Base-by-base conservation (phyloP, 768 basidiomycete species). In the Sporobolomyces roseus region DNA sequence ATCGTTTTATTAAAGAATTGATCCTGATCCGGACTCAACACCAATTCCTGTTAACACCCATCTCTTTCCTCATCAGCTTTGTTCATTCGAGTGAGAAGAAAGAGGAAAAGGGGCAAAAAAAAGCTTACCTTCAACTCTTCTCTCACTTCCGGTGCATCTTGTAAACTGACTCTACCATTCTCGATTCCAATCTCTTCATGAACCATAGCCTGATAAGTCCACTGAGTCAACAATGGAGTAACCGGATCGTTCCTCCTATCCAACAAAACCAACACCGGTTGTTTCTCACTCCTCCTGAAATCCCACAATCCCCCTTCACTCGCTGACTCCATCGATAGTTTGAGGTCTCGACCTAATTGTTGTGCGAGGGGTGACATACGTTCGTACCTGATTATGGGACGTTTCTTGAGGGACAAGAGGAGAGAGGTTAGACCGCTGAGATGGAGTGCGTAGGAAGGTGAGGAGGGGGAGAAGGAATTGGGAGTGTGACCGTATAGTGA, bases 171-270 rank as follows among this genome's bases (percentile, higher is more conserved):
- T 65, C 96, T 84, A 25, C 94, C 94, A 76, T 97, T 98, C 69
- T 89, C 87, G 52, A 99, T 96, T 3, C 90, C 88, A 10, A 98
- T 80, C 19, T 96, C 82, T 77, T 98, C 96, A 75, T 99, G 96
- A 0, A 98, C 96, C 93, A 98, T 97, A 2, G 94, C 96, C 78
- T 98, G 94, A 80, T 98, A 98, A 30, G 96, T 98, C 96, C 96
- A 98, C 79, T 97, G 96, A 3, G 91, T 91, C 35, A 98, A 83
- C 43, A 98, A 80, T 6, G 96, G 96, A 0, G 96, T 98, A 8
- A 98, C 91, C 3, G 96, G 96, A 76, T 99, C 96, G 79, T 96
- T 97, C 71, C 94, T 83, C 70, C 96, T 85, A 80, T 99, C 96
- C 63, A 99, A 83, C 71, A 99, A 90, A 58, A 99, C 83, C 38